These are phyloP conservation scores for Suillus weaverae DNA, from an alignment of 768 basidiomycete genomes.

Conservation along the genomic window DNA sequence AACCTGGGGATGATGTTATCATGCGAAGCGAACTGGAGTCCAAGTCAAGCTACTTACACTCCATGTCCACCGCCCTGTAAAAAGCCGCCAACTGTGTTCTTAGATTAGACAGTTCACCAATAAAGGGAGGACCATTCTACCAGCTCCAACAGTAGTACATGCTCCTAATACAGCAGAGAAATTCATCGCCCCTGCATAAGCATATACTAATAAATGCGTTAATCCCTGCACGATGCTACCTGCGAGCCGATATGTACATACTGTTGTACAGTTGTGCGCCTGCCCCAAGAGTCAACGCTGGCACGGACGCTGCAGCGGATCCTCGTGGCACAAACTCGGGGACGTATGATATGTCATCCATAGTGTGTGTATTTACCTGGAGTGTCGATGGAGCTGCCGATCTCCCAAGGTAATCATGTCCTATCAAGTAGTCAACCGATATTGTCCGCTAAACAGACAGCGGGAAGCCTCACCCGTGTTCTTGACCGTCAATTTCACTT, in stretches of 20 bases:
- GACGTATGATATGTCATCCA: constrained; percentile 16
- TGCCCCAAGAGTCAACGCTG: constrained; percentile 21
- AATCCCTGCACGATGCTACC: background rate
- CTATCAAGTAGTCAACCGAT: constrained; percentile 4
- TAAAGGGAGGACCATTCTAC: constrained; percentile 1
- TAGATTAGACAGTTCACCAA: background rate
- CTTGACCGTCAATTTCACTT: constrained; percentile 22
- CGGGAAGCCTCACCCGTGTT: constrained; percentile 21
- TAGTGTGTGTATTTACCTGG: constrained; percentile 22
- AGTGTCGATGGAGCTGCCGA: constrained; percentile 26
- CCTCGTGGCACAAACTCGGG: constrained; percentile 22
- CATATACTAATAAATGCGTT: constrained; percentile 16
- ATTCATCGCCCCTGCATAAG: constrained; percentile 14
- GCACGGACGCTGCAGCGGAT: constrained; percentile 14
- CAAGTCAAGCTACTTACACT: constrained; percentile 11
- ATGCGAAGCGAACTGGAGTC: background rate
- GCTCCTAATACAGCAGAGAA: constrained; percentile 19
- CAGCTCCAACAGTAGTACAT: constrained; percentile 23
- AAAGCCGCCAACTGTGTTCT: constrained; percentile 44
- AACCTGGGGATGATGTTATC: constrained; percentile 19
- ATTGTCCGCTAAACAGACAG: background rate
- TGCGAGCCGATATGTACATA: constrained; percentile 8
- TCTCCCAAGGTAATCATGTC: constrained; percentile 24
- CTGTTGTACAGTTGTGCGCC: constrained; percentile 18
- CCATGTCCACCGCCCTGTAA: constrained; percentile 51